These are phyloP conservation scores for Mortierella sp. DNA, from an alignment of 371 early-diverging fungal species.

Conservation along the genomic window DNA sequence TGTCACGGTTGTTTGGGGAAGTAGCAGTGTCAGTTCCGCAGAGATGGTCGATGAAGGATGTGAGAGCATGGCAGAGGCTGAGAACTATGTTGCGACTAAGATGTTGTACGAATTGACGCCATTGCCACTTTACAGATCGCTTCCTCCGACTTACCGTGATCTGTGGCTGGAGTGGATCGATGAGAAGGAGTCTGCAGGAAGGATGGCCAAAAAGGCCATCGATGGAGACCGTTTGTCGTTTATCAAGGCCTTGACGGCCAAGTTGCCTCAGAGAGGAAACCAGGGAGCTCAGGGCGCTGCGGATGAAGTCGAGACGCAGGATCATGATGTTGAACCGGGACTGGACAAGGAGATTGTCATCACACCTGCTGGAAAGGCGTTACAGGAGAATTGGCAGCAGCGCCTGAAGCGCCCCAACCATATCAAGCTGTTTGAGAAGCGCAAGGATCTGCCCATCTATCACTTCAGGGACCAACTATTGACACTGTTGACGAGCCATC, in stretches of 20 bases:
- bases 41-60: conserved; percentile 56
- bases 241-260: conserved; percentile 42
- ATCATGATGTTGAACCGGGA: not conserved
- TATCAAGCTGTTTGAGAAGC: conserved; percentile 63
- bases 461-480: conserved; percentile 71
- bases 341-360: conserved; percentile 20
- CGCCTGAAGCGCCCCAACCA: conserved; percentile 58
- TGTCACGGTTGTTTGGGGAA: conserved; percentile 52
- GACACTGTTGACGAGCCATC: conserved; percentile 64
- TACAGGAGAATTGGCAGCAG: conserved; percentile 42
- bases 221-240: conserved; percentile 56
- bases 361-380: conserved; percentile 24
- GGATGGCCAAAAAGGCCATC: conserved; percentile 45
- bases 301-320: conserved; percentile 45
- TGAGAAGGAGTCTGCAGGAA: conserved; percentile 61
- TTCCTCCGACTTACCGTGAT: conserved; percentile 76
- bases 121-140: conserved; percentile 65
- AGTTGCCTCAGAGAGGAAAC: conserved; percentile 22
- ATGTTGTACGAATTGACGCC: conserved; percentile 67
- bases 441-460: conserved; percentile 74
- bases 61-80: conserved; percentile 63
- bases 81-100: conserved; percentile 69
- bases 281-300: conserved; percentile 10
- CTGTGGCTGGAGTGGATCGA: conserved; percentile 74
- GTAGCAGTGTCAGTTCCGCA: conserved; percentile 31